phyloP scores from a whole-genome alignment of 208 protist genomes.

The Wallacemonas sp. region DNA sequence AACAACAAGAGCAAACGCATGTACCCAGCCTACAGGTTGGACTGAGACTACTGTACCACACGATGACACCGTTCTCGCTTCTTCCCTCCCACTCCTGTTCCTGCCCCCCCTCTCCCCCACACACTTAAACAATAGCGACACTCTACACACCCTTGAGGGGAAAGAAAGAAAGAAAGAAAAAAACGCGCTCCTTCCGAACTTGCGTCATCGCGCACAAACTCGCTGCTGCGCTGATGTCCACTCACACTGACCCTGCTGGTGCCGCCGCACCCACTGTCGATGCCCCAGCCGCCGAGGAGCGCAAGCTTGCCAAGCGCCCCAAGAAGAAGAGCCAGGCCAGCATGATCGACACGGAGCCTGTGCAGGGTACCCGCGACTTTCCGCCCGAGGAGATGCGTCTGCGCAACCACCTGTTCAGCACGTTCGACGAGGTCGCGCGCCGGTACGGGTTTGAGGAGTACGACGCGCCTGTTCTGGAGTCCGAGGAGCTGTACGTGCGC shows the following conservation, averaged over 20 bases:
- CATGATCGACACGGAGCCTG: slow-evolving; percentile 90
- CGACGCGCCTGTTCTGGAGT: slow-evolving; percentile 95
- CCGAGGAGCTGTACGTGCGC: slow-evolving; percentile 93
- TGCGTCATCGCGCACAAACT: neutral
- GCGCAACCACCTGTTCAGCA: slow-evolving; percentile 90
- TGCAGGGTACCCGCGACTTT: slow-evolving; percentile 95
- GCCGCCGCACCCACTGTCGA: slow-evolving; percentile 19
- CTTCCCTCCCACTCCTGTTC: too few species aligned
- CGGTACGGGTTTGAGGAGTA: slow-evolving; percentile 96
- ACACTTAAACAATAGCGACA: too few species aligned
- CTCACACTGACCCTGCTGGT: neutral
- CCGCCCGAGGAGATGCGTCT: slow-evolving; percentile 94
- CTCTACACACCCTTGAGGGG: too few species aligned
- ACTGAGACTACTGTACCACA: too few species aligned
- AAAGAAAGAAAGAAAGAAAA: too few species aligned
- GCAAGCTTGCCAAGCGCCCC: slow-evolving; percentile 63
- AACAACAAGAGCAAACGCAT: too few species aligned
- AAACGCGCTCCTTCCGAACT: slow-evolving; percentile 2
- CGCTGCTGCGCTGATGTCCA: slow-evolving; percentile 5
- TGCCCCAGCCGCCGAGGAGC: slow-evolving; percentile 39
- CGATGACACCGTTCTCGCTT: too few species aligned
- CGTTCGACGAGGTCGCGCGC: slow-evolving; percentile 82
- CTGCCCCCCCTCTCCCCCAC: too few species aligned
- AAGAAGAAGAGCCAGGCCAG: slow-evolving; percentile 91
- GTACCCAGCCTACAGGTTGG: too few species aligned